Percentiles rank a stretch among this genome's conserved stretches.
Conservation (phyloP, 768 basidiomycete species). For the Tylopilus vinaceipallidus region DNA sequence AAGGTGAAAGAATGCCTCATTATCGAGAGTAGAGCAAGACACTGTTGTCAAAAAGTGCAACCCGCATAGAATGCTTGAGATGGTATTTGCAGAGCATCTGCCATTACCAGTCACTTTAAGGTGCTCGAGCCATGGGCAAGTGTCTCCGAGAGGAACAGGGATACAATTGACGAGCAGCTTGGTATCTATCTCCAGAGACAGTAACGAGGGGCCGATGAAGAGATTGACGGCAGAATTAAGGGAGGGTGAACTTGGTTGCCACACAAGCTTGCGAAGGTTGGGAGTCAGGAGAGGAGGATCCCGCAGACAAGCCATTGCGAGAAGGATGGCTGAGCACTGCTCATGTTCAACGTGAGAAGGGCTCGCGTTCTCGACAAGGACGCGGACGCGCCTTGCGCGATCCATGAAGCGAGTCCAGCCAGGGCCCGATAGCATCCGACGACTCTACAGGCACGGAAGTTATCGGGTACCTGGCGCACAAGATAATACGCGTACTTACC, state of each 20-base stretch:
- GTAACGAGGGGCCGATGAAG: constrained; percentile 20
- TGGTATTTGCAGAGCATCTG: constrained; percentile 8
- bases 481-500: constrained; percentile 8
- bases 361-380: constrained; percentile 4
- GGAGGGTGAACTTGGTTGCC: constrained; percentile 4
- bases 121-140: constrained; percentile 17
- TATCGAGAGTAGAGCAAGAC: constrained; percentile 20
- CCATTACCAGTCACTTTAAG: constrained; percentile 24
- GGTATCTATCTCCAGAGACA: constrained; percentile 24
- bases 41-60: constrained; percentile 13
- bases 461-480: neutral
- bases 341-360: neutral
- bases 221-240: constrained; percentile 15
- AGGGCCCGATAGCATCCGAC: constrained; percentile 15
- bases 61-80: constrained; percentile 15
- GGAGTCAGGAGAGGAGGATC: constrained; percentile 22
- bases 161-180: constrained; percentile 14
- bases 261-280: constrained; percentile 20
- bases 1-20: constrained; percentile 24
- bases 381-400: constrained; percentile 15
- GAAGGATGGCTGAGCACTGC: constrained; percentile 5
- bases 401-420: constrained; percentile 20
- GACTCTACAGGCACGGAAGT: constrained; percentile 10
- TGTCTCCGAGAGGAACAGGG: constrained; percentile 10
- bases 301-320: constrained; percentile 16